Conservation (phyloP, 2,329 filamentous ascomycete genomes). For the Bipolaris cookei region DNA sequence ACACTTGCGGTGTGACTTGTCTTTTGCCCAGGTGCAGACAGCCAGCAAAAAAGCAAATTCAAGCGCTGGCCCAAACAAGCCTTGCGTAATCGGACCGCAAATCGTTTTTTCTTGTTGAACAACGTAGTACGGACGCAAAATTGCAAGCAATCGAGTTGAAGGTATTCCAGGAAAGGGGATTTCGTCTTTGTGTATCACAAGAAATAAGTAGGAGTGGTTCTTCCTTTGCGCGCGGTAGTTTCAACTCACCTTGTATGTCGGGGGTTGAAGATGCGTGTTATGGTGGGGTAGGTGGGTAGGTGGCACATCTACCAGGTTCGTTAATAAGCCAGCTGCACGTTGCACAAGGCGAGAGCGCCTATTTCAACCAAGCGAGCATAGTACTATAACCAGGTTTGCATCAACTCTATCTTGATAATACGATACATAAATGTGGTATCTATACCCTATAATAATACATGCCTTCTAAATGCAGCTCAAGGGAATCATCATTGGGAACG, state of each 20-base stretch:
- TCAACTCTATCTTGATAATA: neutral
- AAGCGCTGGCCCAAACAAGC: neutral
- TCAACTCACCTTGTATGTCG: neutral
- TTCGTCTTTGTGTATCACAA: neutral
- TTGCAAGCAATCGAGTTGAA: neutral
- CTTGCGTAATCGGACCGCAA: neutral
- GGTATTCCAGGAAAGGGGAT: neutral
- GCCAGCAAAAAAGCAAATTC: neutral
- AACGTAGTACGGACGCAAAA: neutral
- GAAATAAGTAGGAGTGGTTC: neutral
- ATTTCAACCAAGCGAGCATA: neutral
- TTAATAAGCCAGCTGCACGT: neutral
- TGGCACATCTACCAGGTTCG: too few species aligned
- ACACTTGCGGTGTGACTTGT: neutral
- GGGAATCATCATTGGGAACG: neutral
- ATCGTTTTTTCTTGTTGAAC: neutral
- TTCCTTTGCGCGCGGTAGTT: neutral
- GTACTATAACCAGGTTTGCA: neutral
- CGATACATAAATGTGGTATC: neutral
- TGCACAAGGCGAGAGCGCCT: neutral
- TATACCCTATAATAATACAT: too few species aligned
- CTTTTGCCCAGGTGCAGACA: neutral
- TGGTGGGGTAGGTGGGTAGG: constrained; percentile 1
- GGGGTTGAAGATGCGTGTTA: constrained; percentile 1
- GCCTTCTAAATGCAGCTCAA: neutral